These are phyloP conservation scores for Scopulariopsis brevicaulis DNA, from an alignment of 2,329 filamentous ascomycete species.

Conservation along the genomic window DNA sequence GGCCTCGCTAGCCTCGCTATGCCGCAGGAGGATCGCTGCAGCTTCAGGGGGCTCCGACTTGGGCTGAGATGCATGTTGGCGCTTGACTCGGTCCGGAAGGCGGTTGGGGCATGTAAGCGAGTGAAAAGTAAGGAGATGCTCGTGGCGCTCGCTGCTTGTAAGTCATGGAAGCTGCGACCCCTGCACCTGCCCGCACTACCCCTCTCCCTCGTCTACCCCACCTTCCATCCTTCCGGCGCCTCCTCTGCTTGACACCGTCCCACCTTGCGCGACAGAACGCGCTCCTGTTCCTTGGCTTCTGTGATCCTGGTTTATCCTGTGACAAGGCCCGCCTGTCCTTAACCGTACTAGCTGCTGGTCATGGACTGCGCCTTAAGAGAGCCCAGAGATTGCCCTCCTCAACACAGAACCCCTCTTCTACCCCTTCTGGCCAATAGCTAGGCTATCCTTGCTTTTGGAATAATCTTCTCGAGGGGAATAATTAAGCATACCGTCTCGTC, in stretches of 20 bases:
- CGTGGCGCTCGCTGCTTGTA: not conserved
- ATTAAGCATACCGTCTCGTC: too few relatives aligned
- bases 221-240: not conserved
- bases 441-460: too few relatives aligned
- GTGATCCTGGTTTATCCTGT: not conserved
- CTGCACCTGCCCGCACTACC: not conserved
- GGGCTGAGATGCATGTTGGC: not conserved
- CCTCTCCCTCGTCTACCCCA: not conserved
- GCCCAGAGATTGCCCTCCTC: not conserved
- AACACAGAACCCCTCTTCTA: not conserved
- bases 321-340: not conserved
- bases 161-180: not conserved
- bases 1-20: not conserved
- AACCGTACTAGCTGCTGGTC: not conserved
- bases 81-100: not conserved
- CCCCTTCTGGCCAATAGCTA: too few relatives aligned
- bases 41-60: not conserved
- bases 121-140: not conserved
- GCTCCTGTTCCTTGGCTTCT: not conserved
- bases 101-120: not conserved
- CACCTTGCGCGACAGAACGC: not conserved
- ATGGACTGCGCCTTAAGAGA: not conserved
- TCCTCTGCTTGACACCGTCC: not conserved
- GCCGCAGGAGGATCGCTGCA: not conserved
- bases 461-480: too few relatives aligned